Base-by-base conservation (phyloP, 768 basidiomycete genomes). In the Rhizopogon vinicolor region DNA sequence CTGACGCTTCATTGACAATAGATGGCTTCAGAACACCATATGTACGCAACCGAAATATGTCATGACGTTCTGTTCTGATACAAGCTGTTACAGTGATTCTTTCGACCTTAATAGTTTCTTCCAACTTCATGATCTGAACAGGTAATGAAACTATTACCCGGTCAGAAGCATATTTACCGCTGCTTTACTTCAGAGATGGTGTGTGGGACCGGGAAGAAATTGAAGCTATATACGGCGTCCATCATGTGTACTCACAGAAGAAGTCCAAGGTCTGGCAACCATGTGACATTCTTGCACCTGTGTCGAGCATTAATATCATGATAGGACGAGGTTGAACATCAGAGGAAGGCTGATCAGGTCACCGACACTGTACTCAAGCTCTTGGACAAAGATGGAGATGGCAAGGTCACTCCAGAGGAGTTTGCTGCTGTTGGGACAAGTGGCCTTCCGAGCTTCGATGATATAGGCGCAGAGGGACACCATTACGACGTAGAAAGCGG, bases 151-250 rank as follows among this genome's bases (percentile, higher is more conserved):
- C 41, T 42, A 52, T 10, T 37, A 35, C 40, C 40, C 37, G 8
- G 14, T 16, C 5, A 5, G 19, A 7, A 37, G 9, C 13, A 6
- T 35, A 16, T 25, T 25, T 39, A 42, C 29, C 40, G n/a, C 22
- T 18, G 13, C 8, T 13, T 7, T 22, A 28, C 19, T n/a, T 43
- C 45, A 91, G 89, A 40, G 85, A 98, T 65, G 91, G 91, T 0
- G 64, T 80, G 52, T 93, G 93, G 86, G 87, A 91, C 67, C 76
- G 77, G 56, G 85, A 86, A 53, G 96, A 99, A 69, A 89, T 99
- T 57, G 89, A 97, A 70, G 93, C 94, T 18, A 85, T 99, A 40
- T 99, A 99, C 61, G 96, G 96, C 52, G 88, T 98, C 7, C 93
- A 97, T 69, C 95, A 98, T 65, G 79, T 93, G 54, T 91, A 88